Evolutionary conservation across 2,329 filamentous ascomycete species (phyloP).

Genomic region (Alternaria arborescens): DNA sequence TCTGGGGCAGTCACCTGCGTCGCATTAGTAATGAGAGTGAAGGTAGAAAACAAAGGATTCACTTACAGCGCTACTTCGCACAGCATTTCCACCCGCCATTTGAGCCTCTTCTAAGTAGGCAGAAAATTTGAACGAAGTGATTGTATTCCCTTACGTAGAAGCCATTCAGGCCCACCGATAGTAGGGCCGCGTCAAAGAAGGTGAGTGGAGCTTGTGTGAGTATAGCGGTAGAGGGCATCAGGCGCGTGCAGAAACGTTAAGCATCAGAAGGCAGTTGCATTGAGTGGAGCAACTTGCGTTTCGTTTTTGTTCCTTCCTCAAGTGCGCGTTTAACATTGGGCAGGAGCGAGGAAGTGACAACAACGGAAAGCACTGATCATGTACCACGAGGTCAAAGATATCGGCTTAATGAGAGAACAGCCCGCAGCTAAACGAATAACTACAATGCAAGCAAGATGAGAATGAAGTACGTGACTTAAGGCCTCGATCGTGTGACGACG

Average conservation of each 20-base stretch:
- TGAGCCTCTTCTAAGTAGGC: neutral
- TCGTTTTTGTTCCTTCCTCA: constrained; percentile 16
- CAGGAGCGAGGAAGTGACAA: constrained; percentile 6
- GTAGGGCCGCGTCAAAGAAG: neutral
- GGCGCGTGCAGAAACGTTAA: neutral
- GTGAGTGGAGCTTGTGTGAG: neutral
- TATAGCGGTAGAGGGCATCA: neutral
- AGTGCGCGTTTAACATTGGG: neutral
- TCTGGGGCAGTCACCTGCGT: neutral
- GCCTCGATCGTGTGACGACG: neutral
- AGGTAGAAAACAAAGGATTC: neutral
- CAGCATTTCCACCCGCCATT: neutral
- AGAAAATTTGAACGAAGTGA: neutral
- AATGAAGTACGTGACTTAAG: neutral
- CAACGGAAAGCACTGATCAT: neutral
- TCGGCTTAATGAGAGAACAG: neutral
- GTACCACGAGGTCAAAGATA: neutral
- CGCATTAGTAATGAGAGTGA: neutral
- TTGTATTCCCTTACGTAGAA: neutral
- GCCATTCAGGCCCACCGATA: neutral
- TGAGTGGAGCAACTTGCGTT: constrained; percentile 4
- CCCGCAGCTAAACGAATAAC: neutral
- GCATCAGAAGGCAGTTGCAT: neutral
- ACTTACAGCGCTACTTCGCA: neutral
- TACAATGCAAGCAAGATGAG: neutral